phyloP scores from a whole-genome alignment of 208 protist species.

The Trypanosomatidae sp. region DNA sequence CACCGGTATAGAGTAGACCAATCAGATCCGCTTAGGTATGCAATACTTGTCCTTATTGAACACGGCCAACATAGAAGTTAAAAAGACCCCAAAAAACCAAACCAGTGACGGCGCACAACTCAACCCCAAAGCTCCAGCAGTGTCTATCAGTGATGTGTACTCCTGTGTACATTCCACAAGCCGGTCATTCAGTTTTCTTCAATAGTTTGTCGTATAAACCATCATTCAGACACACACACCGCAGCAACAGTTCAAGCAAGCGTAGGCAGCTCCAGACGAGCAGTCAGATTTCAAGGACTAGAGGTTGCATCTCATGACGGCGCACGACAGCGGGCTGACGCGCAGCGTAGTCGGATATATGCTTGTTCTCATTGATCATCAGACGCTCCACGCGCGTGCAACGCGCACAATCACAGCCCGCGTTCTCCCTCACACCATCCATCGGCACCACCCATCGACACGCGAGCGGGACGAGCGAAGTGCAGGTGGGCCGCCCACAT shows the following conservation, averaged over 20 bases:
- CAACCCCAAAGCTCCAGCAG: background rate
- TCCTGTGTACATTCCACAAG: slow-evolving; percentile 15
- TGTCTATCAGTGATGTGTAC: slow-evolving; percentile 20
- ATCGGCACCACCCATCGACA: slow-evolving; percentile 29
- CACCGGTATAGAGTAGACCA: no score
- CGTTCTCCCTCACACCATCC: slow-evolving; percentile 33
- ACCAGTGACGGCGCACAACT: background rate
- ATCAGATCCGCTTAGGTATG: no score
- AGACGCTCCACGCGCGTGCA: background rate
- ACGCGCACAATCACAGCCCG: background rate
- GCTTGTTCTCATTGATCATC: slow-evolving; percentile 66
- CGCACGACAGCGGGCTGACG: slow-evolving; percentile 15
- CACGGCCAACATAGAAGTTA: background rate
- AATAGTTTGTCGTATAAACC: slow-evolving; percentile 14
- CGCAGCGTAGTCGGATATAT: slow-evolving; percentile 45
- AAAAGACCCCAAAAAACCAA: background rate
- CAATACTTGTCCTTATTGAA: no score
- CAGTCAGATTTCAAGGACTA: slow-evolving; percentile 62
- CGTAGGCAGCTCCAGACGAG: background rate
- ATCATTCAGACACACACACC: background rate
- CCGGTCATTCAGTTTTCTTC: slow-evolving; percentile 24
- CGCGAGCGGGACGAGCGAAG: slow-evolving; percentile 50
- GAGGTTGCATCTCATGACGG: slow-evolving; percentile 33
- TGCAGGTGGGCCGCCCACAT: slow-evolving; percentile 28
- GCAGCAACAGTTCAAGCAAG: background rate